Conservation (phyloP, 2,329 filamentous ascomycete species). For the Tolypocladium sp. region DNA sequence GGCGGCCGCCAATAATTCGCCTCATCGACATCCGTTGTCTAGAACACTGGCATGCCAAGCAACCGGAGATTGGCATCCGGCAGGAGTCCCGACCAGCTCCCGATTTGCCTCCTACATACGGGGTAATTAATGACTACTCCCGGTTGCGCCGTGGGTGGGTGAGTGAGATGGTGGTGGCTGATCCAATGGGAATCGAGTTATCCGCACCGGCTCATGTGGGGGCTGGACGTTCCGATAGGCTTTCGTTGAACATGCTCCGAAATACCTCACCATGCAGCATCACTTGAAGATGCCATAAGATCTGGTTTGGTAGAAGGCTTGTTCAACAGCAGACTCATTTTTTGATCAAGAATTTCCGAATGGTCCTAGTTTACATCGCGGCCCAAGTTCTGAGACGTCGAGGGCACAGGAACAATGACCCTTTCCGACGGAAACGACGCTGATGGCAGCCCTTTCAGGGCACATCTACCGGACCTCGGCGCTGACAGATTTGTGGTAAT, state of each 20-base stretch:
- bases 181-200: background rate
- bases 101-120: background rate
- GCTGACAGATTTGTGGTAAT: conserved; percentile 45
- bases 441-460: background rate
- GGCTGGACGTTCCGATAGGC: background rate
- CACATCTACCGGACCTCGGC: background rate
- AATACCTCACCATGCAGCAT: background rate
- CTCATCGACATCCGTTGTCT: too few species aligned
- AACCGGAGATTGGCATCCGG: background rate
- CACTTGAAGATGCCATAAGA: background rate
- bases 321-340: background rate
- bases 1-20: background rate
- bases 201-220: background rate
- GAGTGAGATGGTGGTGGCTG: background rate
- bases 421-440: background rate
- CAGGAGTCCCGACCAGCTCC: background rate
- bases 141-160: background rate
- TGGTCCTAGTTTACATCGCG: background rate
- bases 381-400: background rate
- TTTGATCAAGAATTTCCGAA: too few species aligned
- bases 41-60: background rate
- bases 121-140: background rate
- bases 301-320: background rate
- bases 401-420: background rate
- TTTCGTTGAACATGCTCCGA: background rate